Evolutionary conservation across 331 rosid genomes (phyloP).

Genomic region (Rosa hybrid): DNA sequence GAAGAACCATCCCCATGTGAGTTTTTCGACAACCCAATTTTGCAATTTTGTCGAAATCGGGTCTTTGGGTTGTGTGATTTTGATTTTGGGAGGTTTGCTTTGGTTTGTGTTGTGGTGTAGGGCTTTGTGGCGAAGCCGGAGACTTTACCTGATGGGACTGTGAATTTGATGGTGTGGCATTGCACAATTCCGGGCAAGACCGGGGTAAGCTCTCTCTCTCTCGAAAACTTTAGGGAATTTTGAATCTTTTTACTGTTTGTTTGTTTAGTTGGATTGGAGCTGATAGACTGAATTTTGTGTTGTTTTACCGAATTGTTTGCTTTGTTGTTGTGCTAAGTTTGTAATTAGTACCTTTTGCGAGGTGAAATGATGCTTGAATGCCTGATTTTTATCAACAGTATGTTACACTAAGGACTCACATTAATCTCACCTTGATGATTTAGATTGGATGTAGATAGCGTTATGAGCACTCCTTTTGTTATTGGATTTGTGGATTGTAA

Average conservation of each 20-base stretch:
- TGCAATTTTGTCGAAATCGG: background rate
- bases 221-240: background rate
- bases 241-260: background rate
- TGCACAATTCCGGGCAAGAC: conserved; percentile 90
- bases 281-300: no score
- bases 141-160: conserved; percentile 71
- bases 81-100: background rate
- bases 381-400: background rate
- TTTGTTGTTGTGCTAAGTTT: background rate
- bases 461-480: background rate
- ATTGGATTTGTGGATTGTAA: background rate
- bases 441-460: background rate
- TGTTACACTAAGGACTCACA: background rate
- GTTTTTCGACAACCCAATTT: background rate
- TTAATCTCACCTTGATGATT: background rate
- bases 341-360: background rate
- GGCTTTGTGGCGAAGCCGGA: conserved; percentile 98
- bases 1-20: conserved; percentile 76
- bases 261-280: background rate
- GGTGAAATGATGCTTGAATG: conserved; percentile 3
- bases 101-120: conserved; percentile 32
- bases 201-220: conserved; percentile 44
- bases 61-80: background rate
- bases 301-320: background rate
- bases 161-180: conserved; percentile 97